phyloP scores from a whole-genome alignment of 2,329 filamentous ascomycete genomes.

The Fusarium sp. region DNA sequence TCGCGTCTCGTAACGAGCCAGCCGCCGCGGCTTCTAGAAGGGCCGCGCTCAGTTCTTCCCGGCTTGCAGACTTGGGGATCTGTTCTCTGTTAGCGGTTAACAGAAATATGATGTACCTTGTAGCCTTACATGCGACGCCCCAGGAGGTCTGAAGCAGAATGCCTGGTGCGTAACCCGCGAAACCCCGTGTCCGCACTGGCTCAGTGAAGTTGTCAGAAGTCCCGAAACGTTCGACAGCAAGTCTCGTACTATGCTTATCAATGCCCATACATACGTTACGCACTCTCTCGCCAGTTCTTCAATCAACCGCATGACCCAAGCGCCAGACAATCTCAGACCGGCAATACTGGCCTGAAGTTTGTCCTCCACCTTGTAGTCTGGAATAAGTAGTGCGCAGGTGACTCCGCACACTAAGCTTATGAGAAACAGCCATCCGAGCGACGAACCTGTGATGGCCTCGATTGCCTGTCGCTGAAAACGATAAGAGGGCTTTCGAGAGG shows the following conservation, averaged over 20 bases:
- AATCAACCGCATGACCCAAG: background rate
- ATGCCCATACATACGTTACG: background rate
- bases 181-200: fast-evolving
- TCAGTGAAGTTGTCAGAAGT: background rate
- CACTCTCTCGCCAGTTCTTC: background rate
- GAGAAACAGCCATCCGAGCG: background rate
- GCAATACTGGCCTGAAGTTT: background rate
- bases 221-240: fast-evolving
- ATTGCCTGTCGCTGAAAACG: background rate
- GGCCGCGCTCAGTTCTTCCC: background rate
- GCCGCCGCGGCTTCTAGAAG: background rate
- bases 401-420: background rate
- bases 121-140: background rate
- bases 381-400: background rate
- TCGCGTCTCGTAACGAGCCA: background rate
- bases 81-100: background rate
- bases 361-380: background rate
- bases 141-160: background rate
- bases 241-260: fast-evolving
- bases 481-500: background rate
- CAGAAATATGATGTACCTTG: fast-evolving
- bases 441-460: background rate
- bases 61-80: background rate
- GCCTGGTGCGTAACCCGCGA: fast-evolving
- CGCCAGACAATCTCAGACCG: background rate